Conservation (phyloP, 129 eudicot species). For the Tagetes erecta region DNA sequence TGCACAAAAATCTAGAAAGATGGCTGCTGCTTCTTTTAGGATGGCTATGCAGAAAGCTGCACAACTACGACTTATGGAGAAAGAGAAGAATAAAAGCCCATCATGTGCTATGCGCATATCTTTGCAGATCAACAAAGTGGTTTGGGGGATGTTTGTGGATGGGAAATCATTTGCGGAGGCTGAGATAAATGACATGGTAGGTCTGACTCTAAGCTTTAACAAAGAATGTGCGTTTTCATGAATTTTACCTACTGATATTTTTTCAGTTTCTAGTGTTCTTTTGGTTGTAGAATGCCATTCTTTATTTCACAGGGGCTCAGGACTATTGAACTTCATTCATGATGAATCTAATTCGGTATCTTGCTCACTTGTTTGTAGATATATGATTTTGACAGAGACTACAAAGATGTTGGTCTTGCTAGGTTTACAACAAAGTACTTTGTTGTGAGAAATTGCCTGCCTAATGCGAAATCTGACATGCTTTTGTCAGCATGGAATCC, state of each 20-base stretch:
- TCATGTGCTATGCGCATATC: slow-evolving; percentile 99
- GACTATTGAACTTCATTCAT: slow-evolving; percentile 16
- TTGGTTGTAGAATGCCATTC: neutral
- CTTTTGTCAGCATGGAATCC: slow-evolving; percentile 97
- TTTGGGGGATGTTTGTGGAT: slow-evolving; percentile 98
- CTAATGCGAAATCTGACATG: slow-evolving; percentile 94
- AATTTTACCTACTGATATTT: neutral
- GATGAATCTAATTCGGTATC: slow-evolving; percentile 23
- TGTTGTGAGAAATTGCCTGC: slow-evolving; percentile 93
- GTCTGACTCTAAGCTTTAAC: slow-evolving; percentile 17
- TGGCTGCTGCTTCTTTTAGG: slow-evolving; percentile 78
- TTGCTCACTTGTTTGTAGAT: slow-evolving; percentile 51
- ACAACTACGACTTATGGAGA: slow-evolving; percentile 83
- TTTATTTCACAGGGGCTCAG: neutral
- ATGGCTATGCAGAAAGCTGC: slow-evolving; percentile 95
- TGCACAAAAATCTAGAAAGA: slow-evolving; percentile 76
- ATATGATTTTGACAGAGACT: slow-evolving; percentile 93
- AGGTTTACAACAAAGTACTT: slow-evolving; percentile 86
- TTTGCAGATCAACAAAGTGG: slow-evolving; percentile 84
- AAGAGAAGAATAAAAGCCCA: slow-evolving; percentile 93
- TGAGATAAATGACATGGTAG: slow-evolving; percentile 95
- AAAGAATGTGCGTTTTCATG: neutral
- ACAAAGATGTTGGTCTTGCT: slow-evolving; percentile 93
- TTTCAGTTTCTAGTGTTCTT: neutral
- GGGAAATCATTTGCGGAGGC: slow-evolving; percentile 98